These are phyloP conservation scores for Oryza australiensis DNA, from an alignment of 176 grass and related monocot species.

Conservation along the genomic window DNA sequence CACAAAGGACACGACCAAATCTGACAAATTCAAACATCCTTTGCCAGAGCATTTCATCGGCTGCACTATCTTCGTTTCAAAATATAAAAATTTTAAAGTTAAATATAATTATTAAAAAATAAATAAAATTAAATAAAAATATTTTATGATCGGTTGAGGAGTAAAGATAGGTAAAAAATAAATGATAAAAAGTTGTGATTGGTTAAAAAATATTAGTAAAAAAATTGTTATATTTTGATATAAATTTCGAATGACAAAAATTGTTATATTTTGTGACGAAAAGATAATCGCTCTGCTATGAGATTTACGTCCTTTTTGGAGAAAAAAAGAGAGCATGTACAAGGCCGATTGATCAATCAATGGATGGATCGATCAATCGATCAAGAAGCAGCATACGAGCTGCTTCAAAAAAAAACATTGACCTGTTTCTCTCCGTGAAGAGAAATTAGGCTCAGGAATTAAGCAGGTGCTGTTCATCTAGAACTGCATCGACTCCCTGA, in stretches of 20 bases:
- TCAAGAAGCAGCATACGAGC: background rate
- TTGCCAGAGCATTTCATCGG: background rate
- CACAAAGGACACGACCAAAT: background rate
- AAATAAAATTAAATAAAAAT: too few species aligned
- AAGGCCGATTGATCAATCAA: background rate
- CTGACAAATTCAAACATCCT: background rate
- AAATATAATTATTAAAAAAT: too few species aligned
- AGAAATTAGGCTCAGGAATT: background rate
- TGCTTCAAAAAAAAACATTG: background rate
- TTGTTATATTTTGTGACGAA: too few species aligned
- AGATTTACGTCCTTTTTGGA: background rate
- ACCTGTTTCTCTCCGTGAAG: background rate
- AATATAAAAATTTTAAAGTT: too few species aligned
- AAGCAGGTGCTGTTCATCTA: background rate
- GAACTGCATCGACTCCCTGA: conserved; percentile 40
- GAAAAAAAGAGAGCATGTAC: conserved; percentile 3
- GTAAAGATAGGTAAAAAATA: too few species aligned
- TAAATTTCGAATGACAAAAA: too few species aligned
- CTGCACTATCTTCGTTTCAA: too few species aligned
- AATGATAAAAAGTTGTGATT: too few species aligned
- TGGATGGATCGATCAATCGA: background rate
- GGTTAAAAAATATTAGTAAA: too few species aligned
- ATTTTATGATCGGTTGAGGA: too few species aligned
- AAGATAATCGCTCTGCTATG: too few species aligned
- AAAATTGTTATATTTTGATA: too few species aligned